Percentiles rank a stretch among this genome's conserved stretches.
Conservation (phyloP, 768 basidiomycete species). For the Lepiota venenata region DNA sequence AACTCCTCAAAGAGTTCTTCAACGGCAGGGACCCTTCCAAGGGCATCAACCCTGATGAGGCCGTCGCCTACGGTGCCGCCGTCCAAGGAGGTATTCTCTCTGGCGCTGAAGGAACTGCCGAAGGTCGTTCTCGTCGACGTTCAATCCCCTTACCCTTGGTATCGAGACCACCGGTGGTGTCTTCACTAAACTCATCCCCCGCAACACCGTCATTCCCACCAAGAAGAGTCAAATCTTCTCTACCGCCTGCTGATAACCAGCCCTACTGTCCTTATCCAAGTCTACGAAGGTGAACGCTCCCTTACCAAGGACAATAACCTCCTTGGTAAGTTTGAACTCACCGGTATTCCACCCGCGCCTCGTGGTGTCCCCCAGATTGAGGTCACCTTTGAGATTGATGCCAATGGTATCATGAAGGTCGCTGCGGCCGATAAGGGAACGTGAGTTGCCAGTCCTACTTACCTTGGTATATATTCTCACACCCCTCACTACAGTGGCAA, state of each 20-base stretch:
- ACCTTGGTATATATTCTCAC: no score
- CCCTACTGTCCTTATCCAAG: constrained; percentile 96
- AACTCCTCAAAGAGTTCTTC: constrained; percentile 97
- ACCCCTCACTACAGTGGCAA: constrained; percentile 58
- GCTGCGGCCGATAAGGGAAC: constrained; percentile 93
- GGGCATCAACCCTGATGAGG: constrained; percentile 99
- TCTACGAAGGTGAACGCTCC: constrained; percentile 95
- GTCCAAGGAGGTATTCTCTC: constrained; percentile 98
- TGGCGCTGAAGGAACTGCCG: constrained; percentile 86
- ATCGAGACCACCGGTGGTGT: constrained; percentile 99
- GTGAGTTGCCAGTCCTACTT: constrained; percentile 51
- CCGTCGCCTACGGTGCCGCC: constrained; percentile 97
- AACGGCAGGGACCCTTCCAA: constrained; percentile 95
- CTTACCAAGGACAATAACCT: constrained; percentile 99
- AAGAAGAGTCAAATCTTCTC: constrained; percentile 95
- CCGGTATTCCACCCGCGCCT: constrained; percentile 89
- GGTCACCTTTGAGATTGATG: constrained; percentile 94
- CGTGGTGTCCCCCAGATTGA: constrained; percentile 98
- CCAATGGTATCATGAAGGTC: constrained; percentile 95
- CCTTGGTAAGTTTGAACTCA: constrained; percentile 95
- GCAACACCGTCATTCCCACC: constrained; percentile 98
- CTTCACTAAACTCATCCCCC: constrained; percentile 95
- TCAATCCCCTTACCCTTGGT: constrained; percentile 94
- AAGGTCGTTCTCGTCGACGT: constrained; percentile 96
- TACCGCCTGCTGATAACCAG: constrained; percentile 87